Evolutionary conservation across 768 basidiomycete species (phyloP).

Genomic region (Mycena chlorophos): DNA sequence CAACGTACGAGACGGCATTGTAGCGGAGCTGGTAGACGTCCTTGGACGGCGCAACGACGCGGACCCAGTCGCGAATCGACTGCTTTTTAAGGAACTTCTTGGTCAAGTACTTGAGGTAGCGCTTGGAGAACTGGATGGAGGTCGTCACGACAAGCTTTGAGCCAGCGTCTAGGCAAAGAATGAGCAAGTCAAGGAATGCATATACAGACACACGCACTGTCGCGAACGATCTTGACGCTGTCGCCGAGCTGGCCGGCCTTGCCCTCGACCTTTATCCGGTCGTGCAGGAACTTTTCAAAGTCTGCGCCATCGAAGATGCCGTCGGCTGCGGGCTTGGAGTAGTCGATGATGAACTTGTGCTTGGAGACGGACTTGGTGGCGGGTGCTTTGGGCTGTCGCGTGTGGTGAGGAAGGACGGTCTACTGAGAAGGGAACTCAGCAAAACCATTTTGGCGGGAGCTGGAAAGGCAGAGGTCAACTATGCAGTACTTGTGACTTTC

Average conservation of each 20-base stretch:
- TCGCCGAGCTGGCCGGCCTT: constrained; percentile 93
- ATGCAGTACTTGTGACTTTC: too few species aligned
- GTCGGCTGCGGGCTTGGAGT: constrained; percentile 32
- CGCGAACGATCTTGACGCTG: constrained; percentile 79
- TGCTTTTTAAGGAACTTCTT: constrained; percentile 99
- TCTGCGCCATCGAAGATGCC: constrained; percentile 61
- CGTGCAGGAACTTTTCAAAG: constrained; percentile 86
- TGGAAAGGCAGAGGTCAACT: too few species aligned
- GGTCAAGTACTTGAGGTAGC: constrained; percentile 97
- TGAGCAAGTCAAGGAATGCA: not conserved
- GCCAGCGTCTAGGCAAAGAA: constrained; percentile 42
- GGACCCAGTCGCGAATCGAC: constrained; percentile 93
- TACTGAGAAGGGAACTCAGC: constrained; percentile 7
- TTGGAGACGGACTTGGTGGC: constrained; percentile 23
- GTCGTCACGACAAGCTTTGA: constrained; percentile 85
- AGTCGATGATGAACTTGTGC: constrained; percentile 24
- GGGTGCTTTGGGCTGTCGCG: constrained; percentile 22
- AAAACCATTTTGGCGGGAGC: not conserved
- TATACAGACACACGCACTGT: constrained; percentile 56
- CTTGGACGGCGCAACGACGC: constrained; percentile 92
- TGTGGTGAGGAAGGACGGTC: constrained; percentile 10
- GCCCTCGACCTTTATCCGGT: constrained; percentile 91
- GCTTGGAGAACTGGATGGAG: constrained; percentile 90
- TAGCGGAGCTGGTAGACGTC: constrained; percentile 92
- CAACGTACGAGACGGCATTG: constrained; percentile 81